Conservation (phyloP, 331 rosid species). For the Prunus yedoensis region DNA sequence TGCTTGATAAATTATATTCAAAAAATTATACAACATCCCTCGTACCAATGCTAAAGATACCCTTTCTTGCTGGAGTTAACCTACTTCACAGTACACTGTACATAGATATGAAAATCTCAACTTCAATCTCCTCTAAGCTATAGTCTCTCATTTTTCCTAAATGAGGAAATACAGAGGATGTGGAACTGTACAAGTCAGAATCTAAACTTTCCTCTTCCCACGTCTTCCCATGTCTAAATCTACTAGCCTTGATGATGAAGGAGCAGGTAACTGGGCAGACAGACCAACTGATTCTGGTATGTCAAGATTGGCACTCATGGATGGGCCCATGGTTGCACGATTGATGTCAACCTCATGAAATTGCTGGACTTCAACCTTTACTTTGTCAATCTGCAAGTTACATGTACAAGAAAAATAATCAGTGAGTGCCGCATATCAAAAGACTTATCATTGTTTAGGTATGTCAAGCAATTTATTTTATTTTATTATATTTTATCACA, state of each 20-base stretch:
- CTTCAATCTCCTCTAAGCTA: conserved; percentile 18
- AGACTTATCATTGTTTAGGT: conserved; percentile 5
- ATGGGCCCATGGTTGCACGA: conserved; percentile 52
- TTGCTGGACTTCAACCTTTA: conserved; percentile 51
- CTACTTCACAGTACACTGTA: conserved; percentile 20
- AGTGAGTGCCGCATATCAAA: no score
- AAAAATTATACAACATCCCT: conserved; percentile 40
- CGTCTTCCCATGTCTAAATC: conserved; percentile 69
- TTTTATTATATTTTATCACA: not conserved
- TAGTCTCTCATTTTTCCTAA: not conserved
- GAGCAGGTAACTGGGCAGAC: conserved; percentile 50
- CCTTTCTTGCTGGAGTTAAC: conserved; percentile 15
- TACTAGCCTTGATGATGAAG: conserved; percentile 62
- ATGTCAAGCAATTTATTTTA: conserved; percentile 13
- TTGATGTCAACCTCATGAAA: conserved; percentile 51
- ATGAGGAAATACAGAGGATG: not conserved
- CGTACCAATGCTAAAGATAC: conserved; percentile 27
- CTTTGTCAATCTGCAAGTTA: conserved; percentile 62
- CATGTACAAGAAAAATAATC: conserved; percentile 20
- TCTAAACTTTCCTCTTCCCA: conserved; percentile 72
- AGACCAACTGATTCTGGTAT: conserved; percentile 94
- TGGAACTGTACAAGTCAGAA: conserved; percentile 21
- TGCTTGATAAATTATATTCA: conserved; percentile 14
- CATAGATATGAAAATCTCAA: not conserved
- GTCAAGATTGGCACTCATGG: conserved; percentile 64